Base-by-base conservation (phyloP, 176 grass and related monocot species). In the Oropetium thomaeum region DNA sequence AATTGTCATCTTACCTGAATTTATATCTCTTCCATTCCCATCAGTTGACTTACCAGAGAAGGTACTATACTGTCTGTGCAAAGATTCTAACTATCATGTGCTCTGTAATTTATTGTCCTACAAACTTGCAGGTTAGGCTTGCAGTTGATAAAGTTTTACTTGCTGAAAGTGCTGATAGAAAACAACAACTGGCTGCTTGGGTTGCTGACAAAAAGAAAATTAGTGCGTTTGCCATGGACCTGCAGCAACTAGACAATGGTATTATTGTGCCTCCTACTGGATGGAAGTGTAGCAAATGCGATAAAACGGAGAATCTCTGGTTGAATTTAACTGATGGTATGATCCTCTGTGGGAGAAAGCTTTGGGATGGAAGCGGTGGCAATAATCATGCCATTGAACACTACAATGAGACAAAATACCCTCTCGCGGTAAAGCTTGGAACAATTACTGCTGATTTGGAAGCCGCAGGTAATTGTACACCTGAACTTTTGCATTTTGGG, bases 301-400 rank as follows among this genome's bases (percentile, higher is more conserved):
- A 99, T 69, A 99, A 99, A 83, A 92, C 82, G 34, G 96, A 95
- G 65, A 99, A 99, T 84, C 91, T 99, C 27, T 99, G 96, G 96
- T 75, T 99, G 83, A 99, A 99, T 79, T 81, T 99, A 83, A 95
- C 92, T 39, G 96, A 99, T 90, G 96, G 96, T 61, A 92, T 57
- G 75, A 90, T 95, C 73, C 73, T 99, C 41, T 99, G 91, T 49
- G 96, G 96, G 73, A 87, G 96, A 69, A 76, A 32, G 79, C 73
- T 88, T 81, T 99, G 91, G 91, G 96, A 99, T 74, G 96, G 96
- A 48, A 95, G 79, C 60, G 96, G 96, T 42, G 96, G 96, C 27
- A 99, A 99, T 82, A 90, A 95, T 82, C 96, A 99, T 80, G 96
- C 92, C 31, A 81, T 99, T 49, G 96, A 92, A 67, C 89, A 99